phyloP scores from a whole-genome alignment of 768 basidiomycete genomes.

The Cubamyces lactineus region DNA sequence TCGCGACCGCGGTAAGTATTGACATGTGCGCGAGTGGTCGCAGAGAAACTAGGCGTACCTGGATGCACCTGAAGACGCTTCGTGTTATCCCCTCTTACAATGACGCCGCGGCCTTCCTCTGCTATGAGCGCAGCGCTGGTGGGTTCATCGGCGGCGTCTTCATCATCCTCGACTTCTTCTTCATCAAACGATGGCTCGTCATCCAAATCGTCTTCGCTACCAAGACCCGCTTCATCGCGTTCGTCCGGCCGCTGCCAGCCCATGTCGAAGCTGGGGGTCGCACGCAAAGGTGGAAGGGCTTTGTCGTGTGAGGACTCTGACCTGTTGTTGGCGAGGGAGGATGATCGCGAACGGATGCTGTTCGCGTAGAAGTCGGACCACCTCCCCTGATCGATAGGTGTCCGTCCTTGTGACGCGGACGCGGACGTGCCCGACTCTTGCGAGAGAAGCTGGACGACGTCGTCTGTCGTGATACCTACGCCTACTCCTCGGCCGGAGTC shows the following conservation, averaged over 20 bases:
- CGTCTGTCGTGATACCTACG: conserved; percentile 68
- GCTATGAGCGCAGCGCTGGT: conserved; percentile 79
- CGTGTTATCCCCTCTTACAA: conserved; percentile 69
- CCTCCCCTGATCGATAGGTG: conserved; percentile 62
- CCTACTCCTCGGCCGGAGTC: conserved; percentile 44
- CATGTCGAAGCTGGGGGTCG: conserved; percentile 77
- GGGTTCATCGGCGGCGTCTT: conserved; percentile 64
- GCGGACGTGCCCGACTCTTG: conserved; percentile 52
- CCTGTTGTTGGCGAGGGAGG: conserved; percentile 58
- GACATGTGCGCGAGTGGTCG: conserved; percentile 7
- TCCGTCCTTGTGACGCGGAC: conserved; percentile 50
- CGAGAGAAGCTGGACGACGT: conserved; percentile 61
- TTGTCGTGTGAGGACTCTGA: conserved; percentile 45
- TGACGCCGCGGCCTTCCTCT: conserved; percentile 83
- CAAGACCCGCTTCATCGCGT: conserved; percentile 62
- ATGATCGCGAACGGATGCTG: conserved; percentile 69
- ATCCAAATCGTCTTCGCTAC: conserved; percentile 57
- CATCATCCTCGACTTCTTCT: conserved; percentile 53
- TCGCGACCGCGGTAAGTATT: conserved; percentile 7
- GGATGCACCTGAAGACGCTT: conserved; percentile 65
- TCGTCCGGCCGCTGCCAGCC: conserved; percentile 77
- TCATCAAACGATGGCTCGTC: conserved; percentile 41
- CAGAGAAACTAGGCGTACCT: conserved; percentile 52
- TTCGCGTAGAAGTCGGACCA: conserved; percentile 77
- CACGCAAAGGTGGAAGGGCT: conserved; percentile 44